Evolutionary conservation across 495 filamentous ascomycete genomes (phyloP).

Genomic region (Pseudoneurospora amorphoporcata): DNA sequence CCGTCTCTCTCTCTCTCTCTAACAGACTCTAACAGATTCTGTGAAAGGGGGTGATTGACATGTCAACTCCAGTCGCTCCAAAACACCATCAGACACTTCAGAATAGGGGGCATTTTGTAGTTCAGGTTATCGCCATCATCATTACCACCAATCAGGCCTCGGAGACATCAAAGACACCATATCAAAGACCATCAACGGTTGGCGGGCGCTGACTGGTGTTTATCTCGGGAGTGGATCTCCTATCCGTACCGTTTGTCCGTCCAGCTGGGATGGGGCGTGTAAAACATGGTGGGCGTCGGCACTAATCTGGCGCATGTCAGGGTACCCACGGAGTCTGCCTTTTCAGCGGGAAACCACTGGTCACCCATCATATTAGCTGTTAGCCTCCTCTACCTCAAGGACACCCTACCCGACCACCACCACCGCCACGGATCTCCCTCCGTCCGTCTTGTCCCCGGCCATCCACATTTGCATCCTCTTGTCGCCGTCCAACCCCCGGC

Average conservation of each 20-base stretch:
- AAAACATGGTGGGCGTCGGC: background rate
- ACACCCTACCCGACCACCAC: background rate
- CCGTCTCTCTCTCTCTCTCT: background rate
- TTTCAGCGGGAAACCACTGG: background rate
- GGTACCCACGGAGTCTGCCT: background rate
- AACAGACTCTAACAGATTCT: background rate
- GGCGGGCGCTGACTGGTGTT: background rate
- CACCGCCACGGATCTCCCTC: background rate
- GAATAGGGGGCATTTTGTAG: background rate
- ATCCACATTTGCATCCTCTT: background rate
- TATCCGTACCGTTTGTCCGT: background rate
- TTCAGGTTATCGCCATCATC: background rate
- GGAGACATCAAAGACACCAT: background rate
- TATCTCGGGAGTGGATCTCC: background rate
- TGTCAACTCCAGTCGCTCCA: background rate
- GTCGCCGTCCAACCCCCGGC: background rate
- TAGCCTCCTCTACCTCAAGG: background rate
- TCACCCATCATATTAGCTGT: background rate
- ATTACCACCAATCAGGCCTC: background rate
- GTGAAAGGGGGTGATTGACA: background rate
- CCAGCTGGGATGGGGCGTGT: background rate
- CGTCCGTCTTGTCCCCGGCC: background rate
- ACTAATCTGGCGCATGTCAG: background rate
- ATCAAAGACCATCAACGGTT: background rate
- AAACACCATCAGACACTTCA: background rate